phyloP scores from a whole-genome alignment of 1,284 basidiomycete genomes.

The Neolentinus lepideus region DNA sequence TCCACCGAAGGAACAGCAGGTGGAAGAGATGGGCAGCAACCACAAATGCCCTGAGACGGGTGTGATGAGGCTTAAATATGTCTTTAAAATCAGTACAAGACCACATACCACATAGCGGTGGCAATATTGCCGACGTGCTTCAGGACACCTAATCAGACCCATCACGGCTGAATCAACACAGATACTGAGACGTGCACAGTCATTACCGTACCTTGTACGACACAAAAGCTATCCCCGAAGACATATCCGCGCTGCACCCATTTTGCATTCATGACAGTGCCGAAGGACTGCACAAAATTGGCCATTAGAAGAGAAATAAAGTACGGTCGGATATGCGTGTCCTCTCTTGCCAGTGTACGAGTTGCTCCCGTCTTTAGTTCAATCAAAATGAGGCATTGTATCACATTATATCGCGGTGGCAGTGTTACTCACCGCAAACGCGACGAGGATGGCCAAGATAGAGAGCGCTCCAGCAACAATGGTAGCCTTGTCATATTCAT shows the following conservation, averaged over 20 bases:
- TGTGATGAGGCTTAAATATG: neutral
- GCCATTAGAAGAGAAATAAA: constrained; percentile 32
- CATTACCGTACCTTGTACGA: constrained; percentile 27
- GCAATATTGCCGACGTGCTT: constrained; percentile 38
- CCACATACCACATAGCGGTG: constrained; percentile 29
- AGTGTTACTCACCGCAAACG: neutral
- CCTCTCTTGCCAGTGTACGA: constrained; percentile 6
- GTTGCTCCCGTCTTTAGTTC: neutral
- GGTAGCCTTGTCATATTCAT: neutral
- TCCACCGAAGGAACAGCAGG: constrained; percentile 30
- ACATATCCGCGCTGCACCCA: constrained; percentile 32
- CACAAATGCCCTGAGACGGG: constrained; percentile 27
- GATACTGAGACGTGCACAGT: neutral
- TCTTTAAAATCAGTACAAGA: neutral
- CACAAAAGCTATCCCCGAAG: constrained; percentile 26
- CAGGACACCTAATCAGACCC: constrained; percentile 18
- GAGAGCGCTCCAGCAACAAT: neutral
- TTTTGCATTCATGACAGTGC: constrained; percentile 28
- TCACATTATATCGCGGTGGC: neutral
- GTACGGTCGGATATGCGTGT: constrained; percentile 24
- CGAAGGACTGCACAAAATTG: constrained; percentile 34
- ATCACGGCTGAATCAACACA: neutral
- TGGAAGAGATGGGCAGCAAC: constrained; percentile 34
- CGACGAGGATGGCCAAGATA: neutral
- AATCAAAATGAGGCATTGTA: neutral